These are phyloP conservation scores for Penicillium nucicola DNA, from an alignment of 495 filamentous ascomycete genomes.

Conservation along the genomic window DNA sequence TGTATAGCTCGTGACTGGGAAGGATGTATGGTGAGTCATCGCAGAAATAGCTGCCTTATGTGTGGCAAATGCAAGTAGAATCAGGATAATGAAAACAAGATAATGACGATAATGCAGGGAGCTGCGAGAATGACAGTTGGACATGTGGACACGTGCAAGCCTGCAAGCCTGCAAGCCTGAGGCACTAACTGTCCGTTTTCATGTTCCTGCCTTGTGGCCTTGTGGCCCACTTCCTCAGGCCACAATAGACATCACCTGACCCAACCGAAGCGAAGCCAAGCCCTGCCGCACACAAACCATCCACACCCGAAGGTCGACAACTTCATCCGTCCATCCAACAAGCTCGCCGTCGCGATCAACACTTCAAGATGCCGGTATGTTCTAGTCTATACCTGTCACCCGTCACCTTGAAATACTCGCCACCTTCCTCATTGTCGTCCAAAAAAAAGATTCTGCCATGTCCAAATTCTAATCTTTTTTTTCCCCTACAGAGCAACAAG, in stretches of 20 bases:
- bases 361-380: constrained; percentile 82
- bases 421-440: neutral
- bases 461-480: constrained; percentile 14
- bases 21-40: no score
- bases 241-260: constrained; percentile 35
- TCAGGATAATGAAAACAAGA: no score
- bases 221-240: constrained; percentile 21
- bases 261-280: constrained; percentile 44
- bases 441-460: constrained; percentile 11
- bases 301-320: constrained; percentile 38
- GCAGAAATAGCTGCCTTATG: no score
- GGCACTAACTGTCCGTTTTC: neutral
- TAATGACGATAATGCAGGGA: no score
- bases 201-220: neutral
- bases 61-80: no score
- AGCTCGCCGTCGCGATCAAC: constrained; percentile 50
- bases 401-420: neutral
- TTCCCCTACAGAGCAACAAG: constrained; percentile 83
- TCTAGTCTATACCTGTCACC: neutral
- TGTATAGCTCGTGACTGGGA: no score
- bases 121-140: no score
- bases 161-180: no score
- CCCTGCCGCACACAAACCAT: constrained; percentile 46
- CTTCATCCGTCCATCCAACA: constrained; percentile 40
- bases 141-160: no score